A percentile compares a stretch with the other conserved stretches of the same genome.
phyloP scores from a whole-genome alignment of 2,329 filamentous ascomycete species.

The Dactylellina cionopaga region DNA sequence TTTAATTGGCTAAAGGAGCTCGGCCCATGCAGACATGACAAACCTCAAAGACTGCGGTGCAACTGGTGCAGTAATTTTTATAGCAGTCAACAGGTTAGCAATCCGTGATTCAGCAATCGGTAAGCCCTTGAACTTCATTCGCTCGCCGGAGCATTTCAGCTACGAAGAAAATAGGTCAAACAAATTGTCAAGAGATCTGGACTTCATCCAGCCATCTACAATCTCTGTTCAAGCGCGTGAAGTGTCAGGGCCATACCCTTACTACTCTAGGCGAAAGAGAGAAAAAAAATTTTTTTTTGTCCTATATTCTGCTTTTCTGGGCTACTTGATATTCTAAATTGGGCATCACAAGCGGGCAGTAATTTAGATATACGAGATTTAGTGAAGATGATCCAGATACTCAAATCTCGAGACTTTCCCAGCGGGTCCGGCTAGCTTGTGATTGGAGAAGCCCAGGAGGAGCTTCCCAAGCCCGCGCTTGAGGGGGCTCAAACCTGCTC shows the following conservation, averaged over 20 bases:
- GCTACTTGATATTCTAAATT: constrained; percentile 40
- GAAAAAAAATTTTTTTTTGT: constrained; percentile 25
- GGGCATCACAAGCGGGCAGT: constrained; percentile 46
- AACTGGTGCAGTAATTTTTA: constrained; percentile 1
- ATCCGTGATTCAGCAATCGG: constrained; percentile 16
- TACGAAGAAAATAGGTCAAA: neutral
- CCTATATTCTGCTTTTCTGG: constrained; percentile 49
- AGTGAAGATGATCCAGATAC: constrained; percentile 32
- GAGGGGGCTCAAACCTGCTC: constrained; percentile 8
- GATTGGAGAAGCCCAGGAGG: constrained; percentile 24
- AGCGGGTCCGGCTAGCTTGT: constrained; percentile 31
- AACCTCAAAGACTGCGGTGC: constrained; percentile 10
- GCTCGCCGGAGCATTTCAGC: constrained; percentile 8
- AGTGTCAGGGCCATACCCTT: constrained; percentile 14
- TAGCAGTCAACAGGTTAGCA: constrained; percentile 8
- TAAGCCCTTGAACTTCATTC: constrained; percentile 11
- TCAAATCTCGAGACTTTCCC: constrained; percentile 36
- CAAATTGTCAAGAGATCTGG: constrained; percentile 3
- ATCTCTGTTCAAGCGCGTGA: constrained; percentile 17
- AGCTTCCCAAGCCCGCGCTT: neutral
- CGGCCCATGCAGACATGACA: constrained; percentile 28
- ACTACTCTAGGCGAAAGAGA: too few relatives aligned
- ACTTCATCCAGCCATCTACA: too few relatives aligned
- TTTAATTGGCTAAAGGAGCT: constrained; percentile 21
- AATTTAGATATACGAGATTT: constrained; percentile 42